Base-by-base conservation (phyloP, 2,329 filamentous ascomycete species). In the Rasamsonia emersonii region DNA sequence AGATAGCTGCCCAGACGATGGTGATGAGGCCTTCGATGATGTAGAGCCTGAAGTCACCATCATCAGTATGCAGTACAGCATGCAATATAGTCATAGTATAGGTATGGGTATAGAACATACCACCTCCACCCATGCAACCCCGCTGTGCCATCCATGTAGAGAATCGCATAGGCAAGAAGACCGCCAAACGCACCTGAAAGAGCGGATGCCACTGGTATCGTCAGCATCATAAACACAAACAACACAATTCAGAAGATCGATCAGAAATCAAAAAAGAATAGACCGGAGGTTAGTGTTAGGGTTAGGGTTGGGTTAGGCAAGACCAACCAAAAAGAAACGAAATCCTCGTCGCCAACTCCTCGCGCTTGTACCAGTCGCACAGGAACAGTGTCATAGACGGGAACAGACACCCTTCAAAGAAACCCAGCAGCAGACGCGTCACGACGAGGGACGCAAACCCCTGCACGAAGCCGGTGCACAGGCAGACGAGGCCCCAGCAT, bases 141-240 rank as follows among this genome's bases (percentile, higher is more conserved):
- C 0, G 61, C 58, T 1, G 77, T 50, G 1, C 81, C 82, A 30
- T 82, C 77, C 73, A 88, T 76, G 47, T 79, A 74, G 0, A 79
- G 79, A 39, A 86, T 82, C 1, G 70, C 80, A 39, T 79, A 86
- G 0, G 82, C 82, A 10, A 88, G 62, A 9, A 88, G 59, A 0
- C 83, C 83, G 4, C 82, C 82, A 15, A 76, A 71, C 1, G 79
- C 82, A 2, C 82, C 82, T 0, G 81, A 79, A 3, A 84, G 63
- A 2, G 82, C 81, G 51, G 30, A 32, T 18, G 30, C 30, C 30
- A 32, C 30, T 32, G 15, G 3, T 26, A 6, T 4, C 15, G 15
- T 28, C 9, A 28, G 15, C 9, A 17, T 10, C n/a, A 28, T 6
- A 28, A 18, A 16, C 4, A 15, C 18, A 18, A 28, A 16, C 6